Evolutionary conservation across 2,329 filamentous ascomycete species (phyloP), one percentile per base, ranked within the genome.

Genomic region (Diaporthe helianthi): DNA sequence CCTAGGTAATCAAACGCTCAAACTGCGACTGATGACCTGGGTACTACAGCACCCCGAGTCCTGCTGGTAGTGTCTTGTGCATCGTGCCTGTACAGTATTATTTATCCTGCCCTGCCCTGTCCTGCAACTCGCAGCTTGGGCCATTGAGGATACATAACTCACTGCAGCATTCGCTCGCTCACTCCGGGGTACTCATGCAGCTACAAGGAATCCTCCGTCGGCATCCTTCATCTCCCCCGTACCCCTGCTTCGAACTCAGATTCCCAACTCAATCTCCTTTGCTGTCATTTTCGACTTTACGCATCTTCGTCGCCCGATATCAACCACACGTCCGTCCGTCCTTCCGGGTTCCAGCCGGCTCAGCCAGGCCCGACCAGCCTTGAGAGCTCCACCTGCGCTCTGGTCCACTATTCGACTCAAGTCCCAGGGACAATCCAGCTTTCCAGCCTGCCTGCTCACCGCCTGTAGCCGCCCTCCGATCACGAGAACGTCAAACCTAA

Each of bases 121-220:
- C 64, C 69, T 73, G 72, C 68, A 60, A 69, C 72, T 72, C 67
- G 69, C 67, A 74, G 75, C 76, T 76, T 68, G 72, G 74, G 77
- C 75, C 76, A 74, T 76, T 74, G 74, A 74, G 75, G 74, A 72
- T 74, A 75, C 76, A 76, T 75, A 54, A 61, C 65, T 65, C 24
- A 33, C 61, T 71, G 51, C 69, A 71, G 67, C 63, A 22, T 61
- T 47, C 53, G 36, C 26, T 65, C 63, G 58, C 26, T 67, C 55
- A 52, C 19, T 36, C 52, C 53, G 63, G 31, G 53, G 61, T 64
- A 33, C 73, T 69, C 72, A 69, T 68, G 68, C 72, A 54, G 65
- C 66, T 53, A 71, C 67, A 63, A 72, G 46, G 38, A 58, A 19
- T 60, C 67, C 66, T 60, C 67, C 69, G 61, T 70, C 69, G 69